phyloP scores from a whole-genome alignment of 2,329 filamentous ascomycete species.

The Aspergillus udagawae region DNA sequence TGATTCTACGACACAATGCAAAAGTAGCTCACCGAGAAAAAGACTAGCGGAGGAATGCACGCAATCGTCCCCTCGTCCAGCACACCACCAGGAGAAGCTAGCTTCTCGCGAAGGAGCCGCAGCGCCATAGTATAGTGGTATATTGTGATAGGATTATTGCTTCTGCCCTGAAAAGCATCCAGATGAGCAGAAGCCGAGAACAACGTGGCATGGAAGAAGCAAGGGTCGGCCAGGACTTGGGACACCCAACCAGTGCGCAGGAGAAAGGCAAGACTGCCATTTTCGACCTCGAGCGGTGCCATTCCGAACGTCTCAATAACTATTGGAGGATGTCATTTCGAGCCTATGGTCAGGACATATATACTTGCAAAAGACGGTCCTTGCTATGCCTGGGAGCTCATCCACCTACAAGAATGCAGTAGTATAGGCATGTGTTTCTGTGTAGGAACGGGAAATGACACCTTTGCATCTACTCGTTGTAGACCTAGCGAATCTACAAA shows the following conservation, averaged over 20 bases:
- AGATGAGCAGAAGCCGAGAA: constrained; percentile 5
- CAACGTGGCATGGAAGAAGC: constrained; percentile 4
- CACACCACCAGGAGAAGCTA: background rate
- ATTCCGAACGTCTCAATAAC: constrained; percentile 5
- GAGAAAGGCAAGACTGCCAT: constrained; percentile 2
- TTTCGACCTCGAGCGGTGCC: constrained; percentile 1
- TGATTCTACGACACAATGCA: too few species aligned
- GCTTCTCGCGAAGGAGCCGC: constrained; percentile 2
- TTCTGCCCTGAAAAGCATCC: constrained; percentile 1
- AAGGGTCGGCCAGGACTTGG: background rate
- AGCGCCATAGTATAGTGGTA: constrained; percentile 5
- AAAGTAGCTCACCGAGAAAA: constrained; percentile 4
- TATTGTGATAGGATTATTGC: background rate
- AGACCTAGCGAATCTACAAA: background rate
- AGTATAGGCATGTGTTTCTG: constrained; percentile 5
- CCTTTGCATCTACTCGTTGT: background rate
- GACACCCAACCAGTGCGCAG: constrained; percentile 1
- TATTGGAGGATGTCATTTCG: background rate
- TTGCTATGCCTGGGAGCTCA: too few species aligned
- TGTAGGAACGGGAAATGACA: background rate
- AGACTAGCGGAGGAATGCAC: constrained; percentile 3
- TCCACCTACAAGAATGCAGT: constrained; percentile 3
- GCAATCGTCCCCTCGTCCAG: constrained; percentile 1
- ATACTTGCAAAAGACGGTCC: too few species aligned
- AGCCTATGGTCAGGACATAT: too few species aligned